Conservation (phyloP, 2,329 filamentous ascomycete species). For the Aureobasidium melanogenum region DNA sequence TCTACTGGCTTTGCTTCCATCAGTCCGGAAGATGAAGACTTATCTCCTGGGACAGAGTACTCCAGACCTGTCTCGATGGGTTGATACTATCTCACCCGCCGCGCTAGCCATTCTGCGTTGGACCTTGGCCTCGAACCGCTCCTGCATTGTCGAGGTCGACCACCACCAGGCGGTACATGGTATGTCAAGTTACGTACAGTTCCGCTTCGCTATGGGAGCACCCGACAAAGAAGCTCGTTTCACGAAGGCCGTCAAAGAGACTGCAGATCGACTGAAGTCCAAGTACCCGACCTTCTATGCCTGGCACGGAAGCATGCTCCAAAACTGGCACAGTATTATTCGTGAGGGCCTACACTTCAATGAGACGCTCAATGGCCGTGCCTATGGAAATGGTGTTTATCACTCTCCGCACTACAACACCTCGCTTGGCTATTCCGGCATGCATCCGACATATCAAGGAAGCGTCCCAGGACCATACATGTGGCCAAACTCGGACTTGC, state of each 20-base stretch:
- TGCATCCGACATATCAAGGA: background rate
- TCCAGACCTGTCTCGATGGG: conserved; percentile 44
- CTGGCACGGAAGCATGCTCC: conserved; percentile 70
- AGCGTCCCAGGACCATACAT: background rate
- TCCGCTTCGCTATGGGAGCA: conserved; percentile 78
- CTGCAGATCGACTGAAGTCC: conserved; percentile 31
- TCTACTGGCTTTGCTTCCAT: conserved; percentile 52
- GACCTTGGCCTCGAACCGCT: conserved; percentile 84
- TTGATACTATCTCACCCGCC: conserved; percentile 53
- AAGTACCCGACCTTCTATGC: conserved; percentile 66
- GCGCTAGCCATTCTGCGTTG: conserved; percentile 65
- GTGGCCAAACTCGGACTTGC: conserved; percentile 62
- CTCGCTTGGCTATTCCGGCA: conserved; percentile 45
- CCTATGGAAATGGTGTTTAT: conserved; percentile 74
- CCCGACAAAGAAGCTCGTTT: conserved; percentile 81
- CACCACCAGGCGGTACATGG: conserved; percentile 43
- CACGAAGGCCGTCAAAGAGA: conserved; percentile 48
- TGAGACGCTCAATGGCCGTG: conserved; percentile 53
- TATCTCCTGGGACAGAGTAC: conserved; percentile 34
- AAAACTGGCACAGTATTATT: conserved; percentile 87
- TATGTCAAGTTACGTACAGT: conserved; percentile 65
- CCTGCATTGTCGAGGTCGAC: conserved; percentile 72
- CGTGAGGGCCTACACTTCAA: conserved; percentile 71
- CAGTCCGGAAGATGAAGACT: conserved; percentile 48
- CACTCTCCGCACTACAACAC: conserved; percentile 54